Percentiles rank a stretch among this genome's conserved stretches.
Evolutionary conservation across 78 protist genomes (phyloP).

Genomic region (Chrysochromulina parva): DNA sequence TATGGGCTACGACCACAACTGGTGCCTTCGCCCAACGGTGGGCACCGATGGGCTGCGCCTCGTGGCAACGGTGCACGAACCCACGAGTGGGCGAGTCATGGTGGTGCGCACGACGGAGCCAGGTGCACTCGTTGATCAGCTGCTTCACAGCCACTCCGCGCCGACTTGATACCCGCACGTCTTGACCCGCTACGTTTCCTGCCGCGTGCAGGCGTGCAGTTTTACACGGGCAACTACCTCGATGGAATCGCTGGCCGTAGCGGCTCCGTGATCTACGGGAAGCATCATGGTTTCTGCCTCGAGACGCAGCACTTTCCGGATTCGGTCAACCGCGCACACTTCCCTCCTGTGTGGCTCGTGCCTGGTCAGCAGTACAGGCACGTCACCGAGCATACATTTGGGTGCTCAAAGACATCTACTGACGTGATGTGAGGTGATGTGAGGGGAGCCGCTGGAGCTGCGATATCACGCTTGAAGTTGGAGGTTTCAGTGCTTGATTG

Average conservation of each 20-base stretch:
- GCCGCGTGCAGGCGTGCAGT: constrained; percentile 22
- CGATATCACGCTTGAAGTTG: no score
- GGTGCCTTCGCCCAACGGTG: neutral
- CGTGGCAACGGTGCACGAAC: neutral
- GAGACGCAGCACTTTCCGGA: constrained; percentile 49
- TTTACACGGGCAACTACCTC: constrained; percentile 30
- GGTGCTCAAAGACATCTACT: neutral
- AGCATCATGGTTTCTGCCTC: constrained; percentile 28
- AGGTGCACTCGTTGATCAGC: no score
- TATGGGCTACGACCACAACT: constrained; percentile 18
- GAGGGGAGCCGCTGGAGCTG: no score
- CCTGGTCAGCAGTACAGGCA: neutral
- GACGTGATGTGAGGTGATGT: no score
- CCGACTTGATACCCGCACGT: no score
- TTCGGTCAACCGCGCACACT: neutral
- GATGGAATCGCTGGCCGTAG: neutral
- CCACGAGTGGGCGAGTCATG: neutral
- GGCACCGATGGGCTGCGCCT: neutral
- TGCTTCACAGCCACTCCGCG: no score
- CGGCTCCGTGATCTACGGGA: neutral
- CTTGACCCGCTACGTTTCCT: no score
- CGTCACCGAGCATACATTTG: neutral
- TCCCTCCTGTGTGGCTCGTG: neutral
- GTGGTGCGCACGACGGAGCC: constrained; percentile 15
- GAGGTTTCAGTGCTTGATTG: no score